phyloP scores from a whole-genome alignment of 345 rosid species.

The Aquilaria yunnanensis region DNA sequence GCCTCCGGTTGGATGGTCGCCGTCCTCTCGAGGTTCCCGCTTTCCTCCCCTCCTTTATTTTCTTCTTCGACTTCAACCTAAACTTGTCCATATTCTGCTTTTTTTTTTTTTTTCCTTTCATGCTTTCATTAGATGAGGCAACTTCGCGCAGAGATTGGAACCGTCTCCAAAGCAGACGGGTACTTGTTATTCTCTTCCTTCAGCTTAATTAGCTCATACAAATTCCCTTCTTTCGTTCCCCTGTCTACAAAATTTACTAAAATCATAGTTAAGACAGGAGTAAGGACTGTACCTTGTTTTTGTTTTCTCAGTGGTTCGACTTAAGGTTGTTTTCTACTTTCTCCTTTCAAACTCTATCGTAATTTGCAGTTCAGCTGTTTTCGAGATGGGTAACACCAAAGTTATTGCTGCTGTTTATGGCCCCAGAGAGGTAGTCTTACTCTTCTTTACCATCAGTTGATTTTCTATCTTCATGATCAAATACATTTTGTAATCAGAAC shows the following conservation, averaged over 20 bases:
- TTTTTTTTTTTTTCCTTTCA: neutral
- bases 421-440: constrained; percentile 69
- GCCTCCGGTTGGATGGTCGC: constrained; percentile 78
- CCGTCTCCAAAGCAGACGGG: constrained; percentile 81
- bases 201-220: neutral
- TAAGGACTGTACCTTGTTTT: neutral
- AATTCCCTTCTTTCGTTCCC: neutral
- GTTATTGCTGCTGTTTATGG: constrained; percentile 96
- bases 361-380: constrained; percentile 63
- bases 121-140: constrained; percentile 63
- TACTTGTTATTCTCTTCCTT: constrained; percentile 13
- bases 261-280: too few relatives aligned
- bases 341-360: neutral
- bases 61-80: neutral
- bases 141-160: constrained; percentile 80
- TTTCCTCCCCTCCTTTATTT: constrained; percentile 3
- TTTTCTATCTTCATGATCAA: neutral
- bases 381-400: constrained; percentile 96
- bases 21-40: constrained; percentile 63
- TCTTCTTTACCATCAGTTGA: neutral
- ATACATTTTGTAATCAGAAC: neutral
- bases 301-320: neutral
- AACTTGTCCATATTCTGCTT: neutral
- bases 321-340: too few relatives aligned
- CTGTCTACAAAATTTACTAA: neutral